These are phyloP conservation scores for Physocladia obscura DNA, from an alignment of 192 early-diverging fungal genomes.

Conservation along the genomic window DNA sequence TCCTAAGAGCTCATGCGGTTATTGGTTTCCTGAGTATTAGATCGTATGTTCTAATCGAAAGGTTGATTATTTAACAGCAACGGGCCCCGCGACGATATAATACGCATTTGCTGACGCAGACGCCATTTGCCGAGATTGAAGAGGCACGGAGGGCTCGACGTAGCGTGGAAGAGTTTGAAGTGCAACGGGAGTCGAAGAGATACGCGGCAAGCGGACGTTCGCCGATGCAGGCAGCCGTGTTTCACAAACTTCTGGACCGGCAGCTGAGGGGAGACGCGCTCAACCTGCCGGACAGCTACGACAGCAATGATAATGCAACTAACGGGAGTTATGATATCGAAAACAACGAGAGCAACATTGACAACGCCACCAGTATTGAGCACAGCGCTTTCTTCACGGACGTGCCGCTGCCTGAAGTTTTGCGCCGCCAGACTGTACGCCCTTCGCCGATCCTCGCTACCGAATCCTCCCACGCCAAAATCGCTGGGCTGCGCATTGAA, in stretches of 20 bases:
- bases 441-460: slow-evolving; percentile 22
- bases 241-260: background rate
- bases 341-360: background rate
- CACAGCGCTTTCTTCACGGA: slow-evolving; percentile 18
- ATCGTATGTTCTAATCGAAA: background rate
- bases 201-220: too few species aligned
- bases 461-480: slow-evolving; percentile 31
- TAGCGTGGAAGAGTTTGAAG: background rate
- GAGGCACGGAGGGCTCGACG: background rate
- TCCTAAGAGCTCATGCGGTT: background rate
- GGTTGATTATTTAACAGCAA: background rate
- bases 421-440: slow-evolving; percentile 32
- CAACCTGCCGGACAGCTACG: background rate
- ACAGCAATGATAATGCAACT: background rate
- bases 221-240: background rate
- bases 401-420: slow-evolving; percentile 40
- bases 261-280: background rate
- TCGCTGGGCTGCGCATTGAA: slow-evolving; percentile 47
- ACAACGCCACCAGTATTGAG: background rate
- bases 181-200: background rate
- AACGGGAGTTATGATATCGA: too few species aligned
- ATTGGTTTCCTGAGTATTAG: background rate
- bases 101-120: background rate
- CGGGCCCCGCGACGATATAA: slow-evolving; percentile 17
- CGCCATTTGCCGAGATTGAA: slow-evolving; percentile 6